A percentile compares a stretch with the other conserved stretches of the same genome.
Evolutionary conservation across 2,329 filamentous ascomycete species (phyloP).

Genomic region (Alternaria gansuensis): DNA sequence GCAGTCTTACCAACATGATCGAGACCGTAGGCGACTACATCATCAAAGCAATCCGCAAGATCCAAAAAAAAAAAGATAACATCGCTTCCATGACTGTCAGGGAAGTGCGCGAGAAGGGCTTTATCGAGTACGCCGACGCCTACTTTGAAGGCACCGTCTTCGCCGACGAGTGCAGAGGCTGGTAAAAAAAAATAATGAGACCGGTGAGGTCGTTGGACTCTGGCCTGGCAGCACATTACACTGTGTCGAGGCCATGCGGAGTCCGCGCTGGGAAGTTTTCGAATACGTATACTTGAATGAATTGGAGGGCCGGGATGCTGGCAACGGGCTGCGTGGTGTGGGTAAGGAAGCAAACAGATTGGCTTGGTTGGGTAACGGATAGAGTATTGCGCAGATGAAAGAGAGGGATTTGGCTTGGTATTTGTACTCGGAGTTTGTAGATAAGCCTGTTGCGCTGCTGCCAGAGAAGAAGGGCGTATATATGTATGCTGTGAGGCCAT

Average conservation of each 20-base stretch:
- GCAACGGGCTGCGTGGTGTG: constrained; percentile 18
- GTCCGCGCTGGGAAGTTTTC: constrained; percentile 50
- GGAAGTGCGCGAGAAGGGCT: constrained; percentile 41
- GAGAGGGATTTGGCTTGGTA: constrained; percentile 55
- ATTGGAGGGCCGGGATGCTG: constrained; percentile 18
- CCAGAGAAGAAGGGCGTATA: constrained; percentile 56
- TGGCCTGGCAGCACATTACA: constrained; percentile 49
- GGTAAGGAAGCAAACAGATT: constrained; percentile 39
- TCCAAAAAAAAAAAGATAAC: constrained; percentile 57
- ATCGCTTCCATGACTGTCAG: constrained; percentile 51
- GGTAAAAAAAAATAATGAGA: constrained; percentile 47
- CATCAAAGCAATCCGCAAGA: constrained; percentile 52
- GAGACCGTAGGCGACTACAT: constrained; percentile 53
- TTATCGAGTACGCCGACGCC: constrained; percentile 42
- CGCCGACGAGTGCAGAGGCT: constrained; percentile 47
- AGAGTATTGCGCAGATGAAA: constrained; percentile 39
- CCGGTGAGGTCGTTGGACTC: constrained; percentile 42
- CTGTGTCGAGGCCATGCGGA: constrained; percentile 46
- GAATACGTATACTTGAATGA: constrained; percentile 43
- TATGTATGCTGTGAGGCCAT: constrained; percentile 47
- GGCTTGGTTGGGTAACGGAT: constrained; percentile 49
- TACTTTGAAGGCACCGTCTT: constrained; percentile 50
- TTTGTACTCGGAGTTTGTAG: constrained; percentile 53
- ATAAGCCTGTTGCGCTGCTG: constrained; percentile 44
- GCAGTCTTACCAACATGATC: constrained; percentile 55